Conservation (phyloP, 257 asterid genomes). For the Linderniella brevidens region DNA sequence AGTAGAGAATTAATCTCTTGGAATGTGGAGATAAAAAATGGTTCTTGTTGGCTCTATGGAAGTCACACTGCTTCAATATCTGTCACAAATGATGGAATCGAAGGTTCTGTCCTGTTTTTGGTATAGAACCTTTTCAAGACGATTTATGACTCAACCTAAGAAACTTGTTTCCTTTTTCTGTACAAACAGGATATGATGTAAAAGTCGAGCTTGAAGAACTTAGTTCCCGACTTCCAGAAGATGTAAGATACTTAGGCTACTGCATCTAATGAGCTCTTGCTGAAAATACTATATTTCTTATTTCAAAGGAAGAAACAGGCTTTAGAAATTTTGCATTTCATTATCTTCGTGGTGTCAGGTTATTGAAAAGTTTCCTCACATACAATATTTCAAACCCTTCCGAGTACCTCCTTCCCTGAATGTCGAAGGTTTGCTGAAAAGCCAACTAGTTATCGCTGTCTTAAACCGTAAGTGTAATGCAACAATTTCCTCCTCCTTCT, state of each 20-base stretch:
- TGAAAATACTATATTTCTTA: background rate
- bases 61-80: conserved; percentile 52
- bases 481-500: background rate
- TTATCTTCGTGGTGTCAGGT: conserved; percentile 29
- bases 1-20: conserved; percentile 56
- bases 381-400: conserved; percentile 38
- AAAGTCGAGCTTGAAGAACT: conserved; percentile 36
- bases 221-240: conserved; percentile 33
- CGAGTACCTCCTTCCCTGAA: conserved; percentile 39
- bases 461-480: conserved; percentile 37
- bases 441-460: conserved; percentile 65
- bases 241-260: conserved; percentile 25
- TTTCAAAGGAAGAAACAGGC: conserved; percentile 1
- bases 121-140: conserved; percentile 1
- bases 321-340: background rate
- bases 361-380: conserved; percentile 64
- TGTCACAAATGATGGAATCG: conserved; percentile 34
- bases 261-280: background rate
- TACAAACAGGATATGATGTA: conserved; percentile 49
- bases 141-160: conserved; percentile 6
- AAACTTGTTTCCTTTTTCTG: conserved; percentile 7
- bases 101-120: conserved; percentile 33
- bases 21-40: conserved; percentile 47
- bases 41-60: conserved; percentile 54
- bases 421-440: conserved; percentile 34